Evolutionary conservation across 2,329 filamentous ascomycete genomes (phyloP), one percentile per base, ranked within the genome.

Genomic region (Teratosphaeria nubilosa): DNA sequence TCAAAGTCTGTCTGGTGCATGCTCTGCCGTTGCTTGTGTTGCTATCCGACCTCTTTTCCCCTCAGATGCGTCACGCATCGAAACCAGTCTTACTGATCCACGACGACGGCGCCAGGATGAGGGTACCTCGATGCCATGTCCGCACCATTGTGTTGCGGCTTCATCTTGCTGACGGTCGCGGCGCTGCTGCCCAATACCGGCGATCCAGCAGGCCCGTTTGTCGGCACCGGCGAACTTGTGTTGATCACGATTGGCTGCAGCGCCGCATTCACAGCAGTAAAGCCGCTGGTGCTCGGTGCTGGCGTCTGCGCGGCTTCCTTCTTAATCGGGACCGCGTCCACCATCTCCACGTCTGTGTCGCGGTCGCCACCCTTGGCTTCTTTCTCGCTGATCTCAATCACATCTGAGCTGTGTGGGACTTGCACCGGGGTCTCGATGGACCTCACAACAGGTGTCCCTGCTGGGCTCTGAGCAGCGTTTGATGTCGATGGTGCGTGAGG

Each of bases 231-330:
- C 22, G 51, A 53, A 13, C 25, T 34, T 14, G 51, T 53, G 14
- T 30, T 30, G 51, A 53, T 34, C 13, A 34, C 25, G 25, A 53
- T 53, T 5, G 25, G 25, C 16, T 34, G 31, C 25, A 16, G 25
- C 51, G 25, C 22, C 51, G 59, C 59, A 34, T 61, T 61, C 24
- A 61, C 59, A 25, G 59, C 59, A 10, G 59, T 61, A 27, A 61
- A 61, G 16, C 59, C 59, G 24, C 30, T 30, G 3, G 52, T 51
- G 20, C 13, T 14, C 11, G 54, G 54, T 14, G 24, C 16, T 13
- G 56, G 22, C 9, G 56, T 45, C 10, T 32, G 41, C 22, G 14
- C 22, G 14, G 31, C 13, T 31, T 59, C 57, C 31, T 56, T 37
- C 54, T 59, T 59, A 30, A 56, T 51, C 30, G 31, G 22, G 5